A percentile compares a stretch with the other conserved stretches of the same genome.
Evolutionary conservation across 2,329 filamentous ascomycete genomes (phyloP).

Genomic region (Aspergillus pseudoterreus): DNA sequence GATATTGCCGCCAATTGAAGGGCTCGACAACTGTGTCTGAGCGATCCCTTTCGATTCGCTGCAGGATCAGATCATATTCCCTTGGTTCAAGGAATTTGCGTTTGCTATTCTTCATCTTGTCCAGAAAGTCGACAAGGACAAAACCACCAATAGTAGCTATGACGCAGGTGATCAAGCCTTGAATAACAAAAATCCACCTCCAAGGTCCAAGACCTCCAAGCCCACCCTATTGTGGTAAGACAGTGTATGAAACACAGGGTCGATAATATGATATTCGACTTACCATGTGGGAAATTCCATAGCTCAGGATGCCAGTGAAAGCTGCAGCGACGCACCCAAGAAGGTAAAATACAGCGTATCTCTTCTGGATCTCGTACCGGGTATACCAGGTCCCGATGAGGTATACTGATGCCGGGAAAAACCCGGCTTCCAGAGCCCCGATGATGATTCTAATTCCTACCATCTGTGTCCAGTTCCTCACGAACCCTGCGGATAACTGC

Average conservation of each 20-base stretch:
- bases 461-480: slow-evolving; percentile 33
- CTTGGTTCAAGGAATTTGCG: slow-evolving; percentile 49
- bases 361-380: slow-evolving; percentile 64
- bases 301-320: slow-evolving; percentile 66
- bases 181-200: slow-evolving; percentile 63
- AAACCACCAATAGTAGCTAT: slow-evolving; percentile 53
- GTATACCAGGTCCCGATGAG: slow-evolving; percentile 44
- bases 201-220: slow-evolving; percentile 52
- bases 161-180: slow-evolving; percentile 50
- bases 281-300: slow-evolving; percentile 52
- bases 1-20: slow-evolving; percentile 49
- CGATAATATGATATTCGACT: background rate
- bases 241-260: background rate
- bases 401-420: slow-evolving; percentile 45
- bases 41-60: slow-evolving; percentile 54
- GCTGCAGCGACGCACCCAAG: slow-evolving; percentile 64
- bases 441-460: slow-evolving; percentile 41
- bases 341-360: slow-evolving; percentile 67
- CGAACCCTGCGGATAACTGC: slow-evolving; percentile 12
- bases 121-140: slow-evolving; percentile 62
- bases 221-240: slow-evolving; percentile 18
- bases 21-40: slow-evolving; percentile 48
- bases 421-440: slow-evolving; percentile 44
- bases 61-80: slow-evolving; percentile 42
- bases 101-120: slow-evolving; percentile 45